phyloP scores from a whole-genome alignment of 371 early-diverging fungal genomes.

The Syncephalastrum monosporum region DNA sequence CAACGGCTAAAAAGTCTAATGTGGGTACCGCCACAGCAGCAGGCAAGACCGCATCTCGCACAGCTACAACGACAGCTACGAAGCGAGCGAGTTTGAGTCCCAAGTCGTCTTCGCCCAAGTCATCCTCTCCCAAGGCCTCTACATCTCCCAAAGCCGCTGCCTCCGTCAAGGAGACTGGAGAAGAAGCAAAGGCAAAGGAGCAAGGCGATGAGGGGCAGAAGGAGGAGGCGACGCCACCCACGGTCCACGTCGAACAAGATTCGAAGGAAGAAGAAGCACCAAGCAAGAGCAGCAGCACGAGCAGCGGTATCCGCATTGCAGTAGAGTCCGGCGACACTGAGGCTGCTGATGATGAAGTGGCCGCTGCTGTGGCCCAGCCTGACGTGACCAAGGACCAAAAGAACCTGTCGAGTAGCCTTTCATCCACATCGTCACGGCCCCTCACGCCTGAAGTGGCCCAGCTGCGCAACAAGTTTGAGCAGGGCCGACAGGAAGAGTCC shows the following conservation, averaged over 20 bases:
- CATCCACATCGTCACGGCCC: constrained; percentile 8
- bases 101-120: too few relatives aligned
- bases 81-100: too few relatives aligned
- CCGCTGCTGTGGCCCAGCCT: constrained; percentile 24
- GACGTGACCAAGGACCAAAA: constrained; percentile 5
- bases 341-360: constrained; percentile 23
- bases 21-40: neutral
- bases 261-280: neutral
- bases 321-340: constrained; percentile 1
- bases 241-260: neutral
- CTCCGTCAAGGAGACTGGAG: neutral
- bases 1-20: neutral
- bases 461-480: constrained; percentile 36
- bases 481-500: constrained; percentile 9
- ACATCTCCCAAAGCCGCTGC: too few relatives aligned
- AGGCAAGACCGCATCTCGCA: neutral
- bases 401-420: constrained; percentile 8
- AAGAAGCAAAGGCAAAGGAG: constrained; percentile 3
- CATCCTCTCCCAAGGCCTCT: too few relatives aligned
- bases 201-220: neutral
- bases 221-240: neutral
- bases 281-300: constrained; percentile 8
- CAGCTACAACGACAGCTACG: too few relatives aligned
- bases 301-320: neutral
- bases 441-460: constrained; percentile 32